These are phyloP conservation scores for Ceratocystis ficicola DNA, from an alignment of 2,329 filamentous ascomycete species.

Conservation along the genomic window DNA sequence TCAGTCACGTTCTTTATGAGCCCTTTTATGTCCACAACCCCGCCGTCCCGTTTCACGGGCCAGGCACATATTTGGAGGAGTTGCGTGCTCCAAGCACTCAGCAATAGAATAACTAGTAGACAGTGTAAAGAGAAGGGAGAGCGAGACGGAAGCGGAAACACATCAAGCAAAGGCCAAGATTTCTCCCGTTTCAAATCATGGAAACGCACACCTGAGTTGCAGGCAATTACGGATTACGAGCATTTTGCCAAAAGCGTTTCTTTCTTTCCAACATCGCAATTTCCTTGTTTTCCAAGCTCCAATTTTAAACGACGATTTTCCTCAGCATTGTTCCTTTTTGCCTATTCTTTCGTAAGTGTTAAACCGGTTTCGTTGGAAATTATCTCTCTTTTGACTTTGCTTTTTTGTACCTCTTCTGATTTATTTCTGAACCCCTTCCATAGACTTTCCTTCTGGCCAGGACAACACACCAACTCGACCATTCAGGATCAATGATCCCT, in stretches of 20 bases:
- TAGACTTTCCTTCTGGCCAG: background rate
- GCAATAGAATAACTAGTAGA: background rate
- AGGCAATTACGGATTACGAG: background rate
- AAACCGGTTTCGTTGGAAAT: background rate
- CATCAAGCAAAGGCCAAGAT: background rate
- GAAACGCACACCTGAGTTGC: background rate
- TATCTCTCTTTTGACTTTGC: background rate
- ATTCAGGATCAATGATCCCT: conserved; percentile 5
- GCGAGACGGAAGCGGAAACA: background rate
- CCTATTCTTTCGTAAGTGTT: background rate
- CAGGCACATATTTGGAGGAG: background rate
- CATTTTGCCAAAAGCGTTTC: background rate
- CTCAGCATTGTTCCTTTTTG: too few species aligned
- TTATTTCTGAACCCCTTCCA: background rate
- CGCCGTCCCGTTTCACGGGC: background rate
- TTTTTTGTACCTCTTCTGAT: background rate
- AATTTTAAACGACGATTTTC: background rate
- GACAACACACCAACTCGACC: background rate
- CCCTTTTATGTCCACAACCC: background rate
- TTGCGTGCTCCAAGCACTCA: background rate
- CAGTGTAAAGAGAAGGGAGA: background rate
- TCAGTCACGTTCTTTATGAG: background rate
- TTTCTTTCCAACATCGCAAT: background rate
- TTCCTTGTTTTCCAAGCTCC: background rate
- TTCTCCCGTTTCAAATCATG: too few species aligned